A percentile compares a stretch with the other conserved stretches of the same genome.
Conservation (phyloP, 164 flowering plant genomes). For the Magnolia kwangsiensis region DNA sequence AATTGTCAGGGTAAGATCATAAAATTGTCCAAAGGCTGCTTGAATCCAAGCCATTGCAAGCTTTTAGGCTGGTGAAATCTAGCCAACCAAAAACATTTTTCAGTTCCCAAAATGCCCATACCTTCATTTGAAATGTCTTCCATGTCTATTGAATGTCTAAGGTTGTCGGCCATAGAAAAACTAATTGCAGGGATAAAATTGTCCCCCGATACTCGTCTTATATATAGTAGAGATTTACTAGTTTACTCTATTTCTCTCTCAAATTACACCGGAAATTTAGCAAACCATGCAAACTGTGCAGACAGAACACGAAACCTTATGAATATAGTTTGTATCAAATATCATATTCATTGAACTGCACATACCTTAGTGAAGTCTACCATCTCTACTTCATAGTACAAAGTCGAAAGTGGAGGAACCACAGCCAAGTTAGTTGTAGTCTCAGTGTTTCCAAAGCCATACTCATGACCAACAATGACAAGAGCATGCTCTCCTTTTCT, state of each 20-base stretch:
- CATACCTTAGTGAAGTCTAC: conserved; percentile 32
- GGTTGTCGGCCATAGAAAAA: no score
- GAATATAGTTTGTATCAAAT: not conserved
- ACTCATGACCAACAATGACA: conserved; percentile 21
- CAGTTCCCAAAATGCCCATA: no score
- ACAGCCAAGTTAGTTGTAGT: conserved; percentile 22
- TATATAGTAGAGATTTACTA: not conserved
- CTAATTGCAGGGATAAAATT: no score
- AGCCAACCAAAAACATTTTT: no score
- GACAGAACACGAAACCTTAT: not conserved
- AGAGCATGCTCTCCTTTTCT: conserved; percentile 27
- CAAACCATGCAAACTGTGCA: not conserved
- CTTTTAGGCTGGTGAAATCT: no score
- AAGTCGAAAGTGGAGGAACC: conserved; percentile 27
- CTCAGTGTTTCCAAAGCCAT: conserved; percentile 25
- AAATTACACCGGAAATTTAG: not conserved
- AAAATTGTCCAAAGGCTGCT: no score
- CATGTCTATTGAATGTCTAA: no score
- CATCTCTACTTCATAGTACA: conserved; percentile 33
- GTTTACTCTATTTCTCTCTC: not conserved
- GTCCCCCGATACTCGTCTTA: no score
- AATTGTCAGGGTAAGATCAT: no score
- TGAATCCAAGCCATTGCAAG: no score
- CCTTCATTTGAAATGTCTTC: no score
- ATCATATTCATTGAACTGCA: not conserved